Conservation (phyloP, 2,329 filamentous ascomycete species). For the Seiridium unicorne region DNA sequence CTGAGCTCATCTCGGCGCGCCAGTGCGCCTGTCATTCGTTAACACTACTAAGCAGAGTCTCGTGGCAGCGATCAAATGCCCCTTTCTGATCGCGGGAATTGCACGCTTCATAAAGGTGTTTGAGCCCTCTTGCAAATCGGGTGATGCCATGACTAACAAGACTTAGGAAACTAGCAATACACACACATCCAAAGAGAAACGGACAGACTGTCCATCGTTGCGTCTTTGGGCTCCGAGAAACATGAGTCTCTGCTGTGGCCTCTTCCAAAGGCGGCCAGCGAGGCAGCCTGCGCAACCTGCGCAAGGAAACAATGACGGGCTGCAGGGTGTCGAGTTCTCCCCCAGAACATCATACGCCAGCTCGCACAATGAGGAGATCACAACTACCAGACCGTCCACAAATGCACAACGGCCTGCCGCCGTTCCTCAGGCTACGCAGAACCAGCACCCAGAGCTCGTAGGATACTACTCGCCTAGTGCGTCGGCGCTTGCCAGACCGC, state of each 20-base stretch:
- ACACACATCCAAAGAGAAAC: no score
- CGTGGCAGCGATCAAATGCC: no score
- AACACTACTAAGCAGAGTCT: neutral
- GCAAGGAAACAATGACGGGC: slow-evolving; percentile 3
- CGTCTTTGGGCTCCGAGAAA: no score
- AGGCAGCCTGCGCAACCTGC: neutral
- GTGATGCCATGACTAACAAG: no score
- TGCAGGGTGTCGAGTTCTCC: slow-evolving; percentile 20
- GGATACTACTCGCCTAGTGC: slow-evolving; percentile 21
- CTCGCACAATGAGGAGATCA: slow-evolving; percentile 7
- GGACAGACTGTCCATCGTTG: no score
- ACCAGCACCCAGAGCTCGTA: slow-evolving; percentile 15
- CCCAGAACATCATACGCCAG: slow-evolving; percentile 18
- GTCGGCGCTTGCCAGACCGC: neutral
- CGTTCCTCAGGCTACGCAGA: neutral
- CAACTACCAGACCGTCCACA: neutral
- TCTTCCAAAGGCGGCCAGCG: slow-evolving; percentile 1
- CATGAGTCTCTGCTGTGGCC: slow-evolving; percentile 10
- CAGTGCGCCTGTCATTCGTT: no score
- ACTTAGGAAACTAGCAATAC: no score
- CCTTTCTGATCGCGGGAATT: no score
- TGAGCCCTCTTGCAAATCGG: no score
- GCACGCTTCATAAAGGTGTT: no score
- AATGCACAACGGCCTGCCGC: neutral
- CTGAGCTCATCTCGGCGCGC: no score